These are phyloP conservation scores for Tricholoma bakamatsutake DNA, from an alignment of 768 basidiomycete genomes.

Conservation along the genomic window DNA sequence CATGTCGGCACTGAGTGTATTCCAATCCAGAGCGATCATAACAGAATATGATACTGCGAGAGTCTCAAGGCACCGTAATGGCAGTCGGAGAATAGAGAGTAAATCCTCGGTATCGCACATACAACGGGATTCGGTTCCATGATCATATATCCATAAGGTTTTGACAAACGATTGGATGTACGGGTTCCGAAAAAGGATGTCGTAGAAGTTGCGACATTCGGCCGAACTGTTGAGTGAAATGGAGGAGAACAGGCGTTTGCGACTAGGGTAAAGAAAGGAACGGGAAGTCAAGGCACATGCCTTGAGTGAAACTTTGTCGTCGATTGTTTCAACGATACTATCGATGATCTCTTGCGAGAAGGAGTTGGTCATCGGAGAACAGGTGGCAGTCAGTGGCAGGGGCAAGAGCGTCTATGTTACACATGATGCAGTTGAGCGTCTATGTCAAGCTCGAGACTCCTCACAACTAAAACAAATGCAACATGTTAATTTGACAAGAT, in stretches of 20 bases:
- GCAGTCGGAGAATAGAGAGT: neutral
- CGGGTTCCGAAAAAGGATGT: neutral
- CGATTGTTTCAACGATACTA: neutral
- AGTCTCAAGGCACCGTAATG: neutral
- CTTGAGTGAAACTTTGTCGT: neutral
- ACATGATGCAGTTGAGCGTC: too few species aligned
- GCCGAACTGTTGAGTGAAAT: neutral
- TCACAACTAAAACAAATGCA: too few species aligned
- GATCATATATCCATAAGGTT: neutral
- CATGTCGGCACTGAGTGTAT: neutral
- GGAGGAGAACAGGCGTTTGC: neutral
- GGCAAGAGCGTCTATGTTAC: too few species aligned
- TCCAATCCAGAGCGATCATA: neutral
- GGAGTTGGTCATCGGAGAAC: too few species aligned
- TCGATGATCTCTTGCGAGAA: neutral
- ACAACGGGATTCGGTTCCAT: neutral
- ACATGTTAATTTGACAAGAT: too few species aligned
- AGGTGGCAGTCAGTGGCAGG: too few species aligned
- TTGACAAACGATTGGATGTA: neutral
- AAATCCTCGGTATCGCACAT: neutral
- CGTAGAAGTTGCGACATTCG: neutral
- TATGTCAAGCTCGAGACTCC: too few species aligned
- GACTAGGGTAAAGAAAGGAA: neutral
- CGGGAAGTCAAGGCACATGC: neutral
- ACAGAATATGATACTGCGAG: neutral